Base-by-base conservation (phyloP, 2,329 filamentous ascomycete species). In the Sporothrix phasma region DNA sequence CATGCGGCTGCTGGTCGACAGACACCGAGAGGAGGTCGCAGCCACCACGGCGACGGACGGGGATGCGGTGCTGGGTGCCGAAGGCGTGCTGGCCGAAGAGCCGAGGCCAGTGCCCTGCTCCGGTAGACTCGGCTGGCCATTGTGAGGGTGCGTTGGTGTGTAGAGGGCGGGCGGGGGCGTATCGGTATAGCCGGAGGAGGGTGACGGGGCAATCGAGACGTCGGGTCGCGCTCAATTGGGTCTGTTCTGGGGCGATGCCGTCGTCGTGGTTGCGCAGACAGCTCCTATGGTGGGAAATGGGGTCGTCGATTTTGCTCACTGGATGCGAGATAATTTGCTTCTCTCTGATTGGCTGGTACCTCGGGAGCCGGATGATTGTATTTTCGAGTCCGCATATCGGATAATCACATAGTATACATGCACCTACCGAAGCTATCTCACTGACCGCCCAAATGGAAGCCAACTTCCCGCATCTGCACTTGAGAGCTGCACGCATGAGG, bases 91-190 rank as follows among this genome's bases (percentile, higher is more conserved):
- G n/a, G 82, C 79, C 79, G 79, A 69, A 85, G 74, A 76, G 80
- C 80, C 73, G 82, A 79, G 72, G 79, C 79, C 69, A 86, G 73
- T 67, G 79, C 79, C 74, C 82, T 79, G 75, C 78, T 81, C 73
- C 82, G 80, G 72, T 79, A 80, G 72, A 85, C 74, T 74, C 80
- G 83, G 76, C 80, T 83, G 75, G 84, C 84, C 84, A 87, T 87
- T 74, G 73, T 61, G 53, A 61, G 13, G 24, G n/a, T 51, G 17
- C 39, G 26, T 22, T 59, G 71, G 69, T 72, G 74, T 74, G 77
- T 78, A 79, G 24, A 31, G 17, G 15, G 19, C 6, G 3, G 15
- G 6, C 31, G 37, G 41, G 7, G n/a, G 19, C 1, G 17, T 56
- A 31, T 56, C 31, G 51, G 51, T 56, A 39, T 39, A n/a, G 51